These are phyloP conservation scores for Emmonsiellopsis sp. DNA, from an alignment of 2,329 filamentous ascomycete genomes.

Conservation along the genomic window DNA sequence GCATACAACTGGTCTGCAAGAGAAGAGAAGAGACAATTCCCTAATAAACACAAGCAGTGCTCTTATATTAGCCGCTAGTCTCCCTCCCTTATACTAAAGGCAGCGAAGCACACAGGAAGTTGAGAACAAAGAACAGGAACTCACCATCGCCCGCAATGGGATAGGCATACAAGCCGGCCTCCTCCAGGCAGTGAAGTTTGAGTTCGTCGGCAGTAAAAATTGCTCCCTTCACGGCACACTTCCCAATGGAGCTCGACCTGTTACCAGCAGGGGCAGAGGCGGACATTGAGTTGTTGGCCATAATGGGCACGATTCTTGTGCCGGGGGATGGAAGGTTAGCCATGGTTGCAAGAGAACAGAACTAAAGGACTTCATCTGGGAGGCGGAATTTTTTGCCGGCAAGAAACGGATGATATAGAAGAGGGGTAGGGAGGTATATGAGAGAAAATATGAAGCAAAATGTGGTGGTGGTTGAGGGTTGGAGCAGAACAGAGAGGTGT, in stretches of 20 bases:
- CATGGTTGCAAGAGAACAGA: slow-evolving; percentile 26
- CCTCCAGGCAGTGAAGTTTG: slow-evolving; percentile 39
- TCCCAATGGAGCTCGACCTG: slow-evolving; percentile 6
- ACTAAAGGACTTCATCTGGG: slow-evolving; percentile 23
- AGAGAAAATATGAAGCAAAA: background rate
- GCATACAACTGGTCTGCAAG: slow-evolving; percentile 60
- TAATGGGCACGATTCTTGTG: slow-evolving; percentile 36
- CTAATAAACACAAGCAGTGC: slow-evolving; percentile 29
- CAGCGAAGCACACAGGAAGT: slow-evolving; percentile 5
- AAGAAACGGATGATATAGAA: background rate
- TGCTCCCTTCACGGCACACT: slow-evolving; percentile 10
- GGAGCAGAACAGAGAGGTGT: no score
- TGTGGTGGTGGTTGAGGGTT: no score
- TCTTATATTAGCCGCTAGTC: background rate
- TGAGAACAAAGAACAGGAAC: slow-evolving; percentile 22
- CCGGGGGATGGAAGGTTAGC: slow-evolving; percentile 26
- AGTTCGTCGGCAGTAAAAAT: slow-evolving; percentile 13
- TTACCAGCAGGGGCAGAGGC: slow-evolving; percentile 14
- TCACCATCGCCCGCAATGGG: slow-evolving; percentile 56
- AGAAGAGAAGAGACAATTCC: slow-evolving; percentile 62
- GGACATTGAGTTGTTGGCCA: slow-evolving; percentile 17
- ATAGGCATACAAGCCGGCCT: slow-evolving; percentile 50
- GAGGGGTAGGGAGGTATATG: background rate
- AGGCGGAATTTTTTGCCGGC: background rate
- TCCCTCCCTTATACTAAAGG: background rate